phyloP scores from a whole-genome alignment of 768 basidiomycete species.

The Fomitopsis pulvina region DNA sequence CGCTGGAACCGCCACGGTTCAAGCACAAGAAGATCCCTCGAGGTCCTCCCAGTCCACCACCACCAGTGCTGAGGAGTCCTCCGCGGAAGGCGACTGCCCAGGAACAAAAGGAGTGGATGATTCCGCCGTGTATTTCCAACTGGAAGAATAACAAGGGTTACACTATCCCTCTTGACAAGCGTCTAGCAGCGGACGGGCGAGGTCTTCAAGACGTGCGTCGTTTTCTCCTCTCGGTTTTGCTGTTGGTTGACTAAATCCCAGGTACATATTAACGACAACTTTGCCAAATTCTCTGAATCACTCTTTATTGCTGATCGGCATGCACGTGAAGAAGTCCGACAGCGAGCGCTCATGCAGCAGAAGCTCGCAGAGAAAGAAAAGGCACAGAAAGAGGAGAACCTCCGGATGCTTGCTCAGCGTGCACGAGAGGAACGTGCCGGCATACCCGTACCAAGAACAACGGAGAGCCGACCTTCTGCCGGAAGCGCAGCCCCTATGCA shows the following conservation, averaged over 20 bases:
- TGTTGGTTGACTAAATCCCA: slow-evolving; percentile 21
- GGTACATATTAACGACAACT: slow-evolving; percentile 99
- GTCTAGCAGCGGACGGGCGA: slow-evolving; percentile 95
- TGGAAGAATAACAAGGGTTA: slow-evolving; percentile 99
- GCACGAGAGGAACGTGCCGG: slow-evolving; percentile 93
- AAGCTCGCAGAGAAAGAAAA: slow-evolving; percentile 99
- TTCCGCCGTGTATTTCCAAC: slow-evolving; percentile 98
- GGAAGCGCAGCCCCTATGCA: slow-evolving; percentile 67
- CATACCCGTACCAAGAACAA: slow-evolving; percentile 33
- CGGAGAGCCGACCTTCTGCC: slow-evolving; percentile 49
- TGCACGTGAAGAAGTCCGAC: slow-evolving; percentile 95
- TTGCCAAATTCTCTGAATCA: slow-evolving; percentile 97
- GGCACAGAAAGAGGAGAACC: slow-evolving; percentile 91
- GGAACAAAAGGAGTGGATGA: slow-evolving; percentile 99
- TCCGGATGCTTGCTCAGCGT: slow-evolving; percentile 89
- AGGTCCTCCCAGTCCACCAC: slow-evolving; percentile 94
- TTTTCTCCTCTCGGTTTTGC: neutral
- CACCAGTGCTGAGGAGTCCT: slow-evolving; percentile 91
- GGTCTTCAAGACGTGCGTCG: slow-evolving; percentile 90
- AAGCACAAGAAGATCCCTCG: slow-evolving; percentile 99
- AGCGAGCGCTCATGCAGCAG: slow-evolving; percentile 96
- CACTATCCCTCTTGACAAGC: slow-evolving; percentile 97
- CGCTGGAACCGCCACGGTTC: slow-evolving; percentile 92
- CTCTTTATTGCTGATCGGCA: slow-evolving; percentile 94
- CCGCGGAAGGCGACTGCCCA: slow-evolving; percentile 93